phyloP scores from a whole-genome alignment of 495 filamentous ascomycete genomes.

The Aspergillus incahuasiensis region DNA sequence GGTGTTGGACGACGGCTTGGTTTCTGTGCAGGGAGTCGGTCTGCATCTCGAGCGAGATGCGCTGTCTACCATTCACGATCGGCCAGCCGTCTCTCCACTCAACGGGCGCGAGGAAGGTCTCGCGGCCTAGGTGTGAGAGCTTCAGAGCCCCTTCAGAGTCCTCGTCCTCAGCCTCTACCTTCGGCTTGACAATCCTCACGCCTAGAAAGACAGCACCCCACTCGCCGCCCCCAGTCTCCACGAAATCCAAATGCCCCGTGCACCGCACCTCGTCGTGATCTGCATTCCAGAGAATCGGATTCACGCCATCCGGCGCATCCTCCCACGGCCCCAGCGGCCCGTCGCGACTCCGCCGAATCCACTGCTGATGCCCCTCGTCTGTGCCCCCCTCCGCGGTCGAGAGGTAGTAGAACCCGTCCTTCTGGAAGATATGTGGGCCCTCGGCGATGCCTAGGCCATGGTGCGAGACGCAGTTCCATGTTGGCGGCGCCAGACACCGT shows the following conservation, averaged over 20 bases:
- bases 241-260: neutral
- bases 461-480: neutral
- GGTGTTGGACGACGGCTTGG: neutral
- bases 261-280: neutral
- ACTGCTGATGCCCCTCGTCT: neutral
- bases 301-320: neutral
- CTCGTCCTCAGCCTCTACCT: neutral
- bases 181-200: too few species aligned
- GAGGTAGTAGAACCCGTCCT: neutral
- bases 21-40: too few species aligned
- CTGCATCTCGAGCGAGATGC: neutral
- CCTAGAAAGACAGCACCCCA: too few species aligned
- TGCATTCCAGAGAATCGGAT: neutral
- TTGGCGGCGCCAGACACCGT: neutral
- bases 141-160: neutral
- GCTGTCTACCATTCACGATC: neutral
- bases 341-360: neutral
- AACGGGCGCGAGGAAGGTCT: neutral
- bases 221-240: neutral
- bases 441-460: neutral
- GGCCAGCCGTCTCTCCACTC: neutral
- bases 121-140: neutral
- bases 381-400: neutral
- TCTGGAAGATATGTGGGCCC: neutral
- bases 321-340: neutral